phyloP scores from a whole-genome alignment of 768 basidiomycete genomes.

The Cystobasidium tubakii region DNA sequence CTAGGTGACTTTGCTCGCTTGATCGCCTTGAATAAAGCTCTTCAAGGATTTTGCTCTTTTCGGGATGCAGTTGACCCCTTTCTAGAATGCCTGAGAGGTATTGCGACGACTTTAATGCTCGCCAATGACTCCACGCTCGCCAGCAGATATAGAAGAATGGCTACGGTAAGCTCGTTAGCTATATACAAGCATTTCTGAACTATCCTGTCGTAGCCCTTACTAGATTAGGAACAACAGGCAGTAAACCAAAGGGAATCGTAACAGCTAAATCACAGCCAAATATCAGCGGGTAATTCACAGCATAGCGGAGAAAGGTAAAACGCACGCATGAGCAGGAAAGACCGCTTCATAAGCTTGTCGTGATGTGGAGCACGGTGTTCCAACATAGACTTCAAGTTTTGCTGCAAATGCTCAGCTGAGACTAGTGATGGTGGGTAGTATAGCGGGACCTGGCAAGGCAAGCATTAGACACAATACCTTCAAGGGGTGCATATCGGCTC shows the following conservation, averaged over 20 bases:
- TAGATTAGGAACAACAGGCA: conserved; percentile 29
- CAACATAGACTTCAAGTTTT: conserved; percentile 4
- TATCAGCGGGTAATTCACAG: neutral
- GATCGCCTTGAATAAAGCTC: neutral
- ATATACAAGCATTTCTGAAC: too few species aligned
- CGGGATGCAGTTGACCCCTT: conserved; percentile 18
- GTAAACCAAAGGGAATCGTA: conserved; percentile 15
- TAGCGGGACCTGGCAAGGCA: conserved; percentile 1
- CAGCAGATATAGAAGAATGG: conserved; percentile 34
- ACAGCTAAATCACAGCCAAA: neutral
- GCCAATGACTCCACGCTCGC: conserved; percentile 34
- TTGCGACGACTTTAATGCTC: conserved; percentile 33
- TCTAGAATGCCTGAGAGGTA: conserved; percentile 13
- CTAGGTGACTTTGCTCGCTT: neutral
- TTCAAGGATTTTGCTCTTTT: neutral
- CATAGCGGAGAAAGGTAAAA: neutral
- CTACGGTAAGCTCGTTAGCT: neutral
- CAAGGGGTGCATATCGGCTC: neutral
- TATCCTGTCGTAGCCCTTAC: conserved; percentile 2
- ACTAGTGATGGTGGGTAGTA: conserved; percentile 13
- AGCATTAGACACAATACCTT: neutral
- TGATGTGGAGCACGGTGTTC: conserved; percentile 34
- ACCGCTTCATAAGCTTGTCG: conserved; percentile 29
- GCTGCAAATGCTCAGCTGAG: neutral
- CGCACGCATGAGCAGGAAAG: conserved; percentile 18